Percentiles rank a stretch among this genome's conserved stretches.
Evolutionary conservation across 495 filamentous ascomycete genomes (phyloP).

Genomic region (Letharia lupina): DNA sequence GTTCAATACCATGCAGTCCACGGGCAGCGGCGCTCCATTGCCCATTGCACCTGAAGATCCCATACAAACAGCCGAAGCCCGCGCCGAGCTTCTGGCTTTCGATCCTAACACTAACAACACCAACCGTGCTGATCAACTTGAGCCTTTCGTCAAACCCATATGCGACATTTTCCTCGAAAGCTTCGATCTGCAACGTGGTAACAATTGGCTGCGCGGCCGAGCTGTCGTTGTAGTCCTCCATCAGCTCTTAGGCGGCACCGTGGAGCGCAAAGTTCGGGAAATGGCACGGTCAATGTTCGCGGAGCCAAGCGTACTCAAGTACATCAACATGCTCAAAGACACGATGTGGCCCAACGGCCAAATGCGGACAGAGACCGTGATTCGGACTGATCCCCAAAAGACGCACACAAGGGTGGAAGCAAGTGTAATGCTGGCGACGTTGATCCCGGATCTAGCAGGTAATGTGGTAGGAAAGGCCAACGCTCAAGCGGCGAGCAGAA

Average conservation of each 20-base stretch:
- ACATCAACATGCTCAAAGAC: slow-evolving; percentile 60
- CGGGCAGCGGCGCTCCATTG: slow-evolving; percentile 29
- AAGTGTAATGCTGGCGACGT: slow-evolving; percentile 67
- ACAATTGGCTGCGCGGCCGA: slow-evolving; percentile 87
- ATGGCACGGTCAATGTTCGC: slow-evolving; percentile 58
- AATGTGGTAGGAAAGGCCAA: slow-evolving; percentile 79
- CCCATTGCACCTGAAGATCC: slow-evolving; percentile 48
- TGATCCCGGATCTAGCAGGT: slow-evolving; percentile 72
- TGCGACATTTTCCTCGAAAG: slow-evolving; percentile 95
- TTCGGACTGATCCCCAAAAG: slow-evolving; percentile 57
- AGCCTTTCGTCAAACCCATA: slow-evolving; percentile 97
- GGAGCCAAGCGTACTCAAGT: slow-evolving; percentile 70
- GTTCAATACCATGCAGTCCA: slow-evolving; percentile 46
- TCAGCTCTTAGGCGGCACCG: slow-evolving; percentile 69
- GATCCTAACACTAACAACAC: slow-evolving; percentile 50
- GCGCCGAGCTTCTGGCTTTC: slow-evolving; percentile 90
- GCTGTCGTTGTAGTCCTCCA: slow-evolving; percentile 81
- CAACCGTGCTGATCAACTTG: slow-evolving; percentile 45
- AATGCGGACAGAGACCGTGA: slow-evolving; percentile 40
- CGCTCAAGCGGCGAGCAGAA: slow-evolving; percentile 71
- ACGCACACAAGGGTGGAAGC: slow-evolving; percentile 62
- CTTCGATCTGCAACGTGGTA: slow-evolving; percentile 88
- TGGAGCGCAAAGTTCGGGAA: slow-evolving; percentile 89
- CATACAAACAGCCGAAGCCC: slow-evolving; percentile 74
- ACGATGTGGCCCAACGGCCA: slow-evolving; percentile 67